phyloP scores from a whole-genome alignment of 148 eudicot species.

The Drosera capensis region DNA sequence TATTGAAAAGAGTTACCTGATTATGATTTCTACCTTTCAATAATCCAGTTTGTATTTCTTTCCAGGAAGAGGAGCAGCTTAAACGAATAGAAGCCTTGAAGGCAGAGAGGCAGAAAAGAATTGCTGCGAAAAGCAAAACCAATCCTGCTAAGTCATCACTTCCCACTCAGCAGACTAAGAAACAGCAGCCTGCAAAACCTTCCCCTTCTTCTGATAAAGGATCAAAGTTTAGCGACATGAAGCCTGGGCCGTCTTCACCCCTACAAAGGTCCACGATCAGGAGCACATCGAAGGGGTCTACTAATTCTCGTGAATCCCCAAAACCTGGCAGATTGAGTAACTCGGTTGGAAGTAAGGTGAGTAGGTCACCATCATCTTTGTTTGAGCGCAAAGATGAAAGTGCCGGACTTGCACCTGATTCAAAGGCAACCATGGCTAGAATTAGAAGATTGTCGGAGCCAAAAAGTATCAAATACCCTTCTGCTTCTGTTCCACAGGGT shows the following conservation, averaged over 20 bases:
- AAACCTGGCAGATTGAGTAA: constrained; percentile 30
- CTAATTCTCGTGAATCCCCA: constrained; percentile 35
- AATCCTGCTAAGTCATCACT: constrained; percentile 28
- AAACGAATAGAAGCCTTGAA: constrained; percentile 73
- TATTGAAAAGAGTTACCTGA: no score
- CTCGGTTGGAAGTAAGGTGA: constrained; percentile 40
- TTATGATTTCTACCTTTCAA: constrained; percentile 2
- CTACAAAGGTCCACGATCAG: constrained; percentile 77
- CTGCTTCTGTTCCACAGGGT: constrained; percentile 24
- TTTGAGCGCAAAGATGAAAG: constrained; percentile 39
- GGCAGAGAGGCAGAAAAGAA: constrained; percentile 86
- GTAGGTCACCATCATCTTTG: constrained; percentile 60
- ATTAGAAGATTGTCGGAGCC: constrained; percentile 93
- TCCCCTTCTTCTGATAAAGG: constrained; percentile 60
- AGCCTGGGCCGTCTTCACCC: constrained; percentile 85
- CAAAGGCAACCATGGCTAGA: constrained; percentile 58
- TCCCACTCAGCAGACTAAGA: constrained; percentile 38
- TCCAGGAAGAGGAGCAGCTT: constrained; percentile 74
- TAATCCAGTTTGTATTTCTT: neutral
- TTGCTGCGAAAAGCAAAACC: constrained; percentile 58
- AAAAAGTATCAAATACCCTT: constrained; percentile 29
- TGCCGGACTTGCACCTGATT: constrained; percentile 32
- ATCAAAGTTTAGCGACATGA: constrained; percentile 83
- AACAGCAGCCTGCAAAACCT: constrained; percentile 34
- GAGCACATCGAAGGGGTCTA: constrained; percentile 30